Base-by-base conservation (phyloP, 2,329 filamentous ascomycete genomes). In the Sporothrix variecibatus region DNA sequence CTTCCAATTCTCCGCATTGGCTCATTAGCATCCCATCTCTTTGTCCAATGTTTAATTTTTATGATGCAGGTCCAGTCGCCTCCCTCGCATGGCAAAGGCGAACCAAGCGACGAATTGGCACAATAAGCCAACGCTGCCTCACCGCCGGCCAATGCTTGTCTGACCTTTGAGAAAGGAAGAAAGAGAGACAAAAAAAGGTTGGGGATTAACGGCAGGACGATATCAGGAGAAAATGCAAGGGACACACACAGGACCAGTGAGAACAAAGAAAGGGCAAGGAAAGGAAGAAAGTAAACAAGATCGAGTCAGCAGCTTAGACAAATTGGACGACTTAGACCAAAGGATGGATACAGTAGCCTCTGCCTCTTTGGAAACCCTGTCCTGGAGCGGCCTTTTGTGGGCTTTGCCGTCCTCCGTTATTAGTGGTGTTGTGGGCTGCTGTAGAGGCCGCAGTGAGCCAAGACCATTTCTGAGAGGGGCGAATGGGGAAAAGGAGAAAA, bases 71-170 rank as follows among this genome's bases (percentile, higher is more conserved):
- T 34, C 28, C 56, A 38, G 58, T 17, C 28, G 8, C 17, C 58
- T 38, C 58, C 28, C 58, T 62, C 28, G 58, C 28, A 62, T 62
- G 58, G 31, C 26, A 34, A 62, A 11, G 28, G 51, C 1, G 5
- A 62, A 38, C 58, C 28, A 62, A 9, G 6, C 28, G 17, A n/a
- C 8, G 58, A 31, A 6, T 62, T 11, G 17, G 56, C 28, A 58
- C 12, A 58, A 58, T 17, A 58, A 58, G 12, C 28, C 17, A 8
- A 20, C 12, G 17, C 28, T 28, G 56, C 5, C 15, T 20, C 28
- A 62, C n/a, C 28, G 58, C 58, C 58, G 58, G 34, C 58, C 58
- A 62, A n/a, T 62, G 28, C 26, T 31, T 60, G 56, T 62, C 58
- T 62, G 5, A 62, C 58, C 5, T 58, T 31, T 28, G 4, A 3